Evolutionary conservation across 1,284 basidiomycete genomes (phyloP).

Genomic region (Calocybe gambosa): DNA sequence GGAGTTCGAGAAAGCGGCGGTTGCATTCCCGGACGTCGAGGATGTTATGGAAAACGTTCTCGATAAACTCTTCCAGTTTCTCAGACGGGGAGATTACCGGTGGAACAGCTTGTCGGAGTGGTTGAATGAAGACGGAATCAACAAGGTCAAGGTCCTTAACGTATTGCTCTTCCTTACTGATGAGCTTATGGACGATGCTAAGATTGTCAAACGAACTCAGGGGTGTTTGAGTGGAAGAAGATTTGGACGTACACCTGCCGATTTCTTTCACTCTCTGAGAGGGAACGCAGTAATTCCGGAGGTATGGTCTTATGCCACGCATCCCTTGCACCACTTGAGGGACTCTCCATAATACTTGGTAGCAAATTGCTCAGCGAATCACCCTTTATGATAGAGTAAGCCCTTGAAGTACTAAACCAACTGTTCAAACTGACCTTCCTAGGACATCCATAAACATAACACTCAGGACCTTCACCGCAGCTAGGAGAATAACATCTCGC

Average conservation of each 20-base stretch:
- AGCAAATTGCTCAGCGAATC: conserved; percentile 15
- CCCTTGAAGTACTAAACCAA: conserved; percentile 3
- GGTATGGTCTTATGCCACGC: conserved; percentile 15
- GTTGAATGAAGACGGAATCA: conserved; percentile 80
- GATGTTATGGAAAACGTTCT: conserved; percentile 85
- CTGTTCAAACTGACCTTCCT: conserved; percentile 58
- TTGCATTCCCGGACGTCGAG: conserved; percentile 81
- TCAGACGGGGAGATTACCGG: conserved; percentile 58
- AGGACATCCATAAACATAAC: conserved; percentile 73
- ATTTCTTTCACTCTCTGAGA: conserved; percentile 75
- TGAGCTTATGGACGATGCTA: conserved; percentile 89
- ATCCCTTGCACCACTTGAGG: conserved; percentile 9
- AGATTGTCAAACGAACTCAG: conserved; percentile 7
- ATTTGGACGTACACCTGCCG: conserved; percentile 66
- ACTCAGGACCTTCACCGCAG: conserved; percentile 58
- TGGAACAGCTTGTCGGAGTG: conserved; percentile 65
- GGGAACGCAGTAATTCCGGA: conserved; percentile 53
- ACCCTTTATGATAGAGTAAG: conserved; percentile 5
- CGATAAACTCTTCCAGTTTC: conserved; percentile 76
- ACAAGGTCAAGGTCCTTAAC: conserved; percentile 84
- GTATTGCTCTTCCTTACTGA: conserved; percentile 89
- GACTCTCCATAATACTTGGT: conserved; percentile 12
- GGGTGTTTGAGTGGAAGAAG: neutral
- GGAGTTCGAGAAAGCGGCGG: conserved; percentile 72
- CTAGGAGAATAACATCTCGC: conserved; percentile 83